These are phyloP conservation scores for Zelonia costaricensis DNA, from an alignment of 208 protist species.

Conservation along the genomic window DNA sequence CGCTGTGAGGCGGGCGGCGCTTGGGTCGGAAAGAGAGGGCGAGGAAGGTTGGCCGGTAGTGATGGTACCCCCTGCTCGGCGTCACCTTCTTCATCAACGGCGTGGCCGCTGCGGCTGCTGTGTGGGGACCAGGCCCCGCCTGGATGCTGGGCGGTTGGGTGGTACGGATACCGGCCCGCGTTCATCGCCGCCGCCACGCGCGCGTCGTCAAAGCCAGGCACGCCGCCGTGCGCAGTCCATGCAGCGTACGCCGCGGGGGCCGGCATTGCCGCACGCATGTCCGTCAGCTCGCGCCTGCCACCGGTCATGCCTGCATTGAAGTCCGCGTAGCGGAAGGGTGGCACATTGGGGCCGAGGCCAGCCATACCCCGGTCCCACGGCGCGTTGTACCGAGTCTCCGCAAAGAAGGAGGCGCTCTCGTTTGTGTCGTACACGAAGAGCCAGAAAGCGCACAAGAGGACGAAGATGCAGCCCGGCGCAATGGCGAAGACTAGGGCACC, in stretches of 20 bases:
- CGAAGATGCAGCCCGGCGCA: slow-evolving; percentile 44
- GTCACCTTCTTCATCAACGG: too few species aligned
- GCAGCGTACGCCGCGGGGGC: not conserved
- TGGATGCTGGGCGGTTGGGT: too few species aligned
- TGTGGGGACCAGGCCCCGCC: too few species aligned
- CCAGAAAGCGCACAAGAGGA: slow-evolving; percentile 33
- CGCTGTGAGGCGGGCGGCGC: too few species aligned
- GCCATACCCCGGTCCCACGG: not conserved
- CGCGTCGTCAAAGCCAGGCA: not conserved
- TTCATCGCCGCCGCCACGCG: not conserved
- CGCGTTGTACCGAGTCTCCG: not conserved
- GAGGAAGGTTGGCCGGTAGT: too few species aligned
- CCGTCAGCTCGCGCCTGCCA: too few species aligned
- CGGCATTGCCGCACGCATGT: too few species aligned
- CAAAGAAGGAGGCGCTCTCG: not conserved
- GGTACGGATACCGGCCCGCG: not conserved
- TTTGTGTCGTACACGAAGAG: slow-evolving; percentile 16
- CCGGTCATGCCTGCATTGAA: too few species aligned
- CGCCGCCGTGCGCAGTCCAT: not conserved
- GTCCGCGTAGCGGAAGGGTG: too few species aligned
- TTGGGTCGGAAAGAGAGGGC: too few species aligned
- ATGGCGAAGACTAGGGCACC: slow-evolving; percentile 43
- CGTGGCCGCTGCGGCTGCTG: too few species aligned
- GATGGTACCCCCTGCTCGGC: too few species aligned
- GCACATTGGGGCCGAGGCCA: not conserved